Conservation (phyloP, 495 filamentous ascomycete species). For the Amphirosellinia nigrospora region DNA sequence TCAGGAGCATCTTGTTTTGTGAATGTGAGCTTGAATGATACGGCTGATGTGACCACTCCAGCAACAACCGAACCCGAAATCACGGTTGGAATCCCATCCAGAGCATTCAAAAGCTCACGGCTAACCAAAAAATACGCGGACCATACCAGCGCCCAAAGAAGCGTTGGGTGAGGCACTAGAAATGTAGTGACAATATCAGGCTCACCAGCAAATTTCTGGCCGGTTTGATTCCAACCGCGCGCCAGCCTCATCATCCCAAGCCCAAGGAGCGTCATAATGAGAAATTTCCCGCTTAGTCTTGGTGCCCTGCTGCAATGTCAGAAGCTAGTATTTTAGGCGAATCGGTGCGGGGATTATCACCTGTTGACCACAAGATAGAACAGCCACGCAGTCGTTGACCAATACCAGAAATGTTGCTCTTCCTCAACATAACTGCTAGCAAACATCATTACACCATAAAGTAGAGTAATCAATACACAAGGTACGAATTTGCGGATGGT, state of each 20-base stretch:
- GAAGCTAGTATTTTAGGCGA: not conserved
- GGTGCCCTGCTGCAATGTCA: slow-evolving; percentile 29
- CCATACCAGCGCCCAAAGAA: slow-evolving; percentile 79
- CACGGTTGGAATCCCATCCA: slow-evolving; percentile 42
- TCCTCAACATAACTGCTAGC: slow-evolving; percentile 97
- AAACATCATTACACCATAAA: slow-evolving; percentile 91
- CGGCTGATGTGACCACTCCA: slow-evolving; percentile 60
- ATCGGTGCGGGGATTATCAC: not conserved
- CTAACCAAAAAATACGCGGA: slow-evolving; percentile 65
- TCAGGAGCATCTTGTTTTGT: slow-evolving; percentile 86
- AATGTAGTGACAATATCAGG: slow-evolving; percentile 80
- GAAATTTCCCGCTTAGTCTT: slow-evolving; percentile 15
- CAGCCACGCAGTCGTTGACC: slow-evolving; percentile 80
- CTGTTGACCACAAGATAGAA: slow-evolving; percentile 65
- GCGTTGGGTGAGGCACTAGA: slow-evolving; percentile 61
- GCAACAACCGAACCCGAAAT: slow-evolving; percentile 36
- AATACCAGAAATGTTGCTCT: slow-evolving; percentile 99
- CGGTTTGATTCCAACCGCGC: slow-evolving; percentile 92
- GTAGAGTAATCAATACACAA: slow-evolving; percentile 49
- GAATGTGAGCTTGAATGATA: slow-evolving; percentile 86
- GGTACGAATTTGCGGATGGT: slow-evolving; percentile 32
- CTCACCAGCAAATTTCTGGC: slow-evolving; percentile 89
- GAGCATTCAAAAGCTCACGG: slow-evolving; percentile 41
- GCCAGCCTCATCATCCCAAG: slow-evolving; percentile 65
- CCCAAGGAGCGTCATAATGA: slow-evolving; percentile 31